Base-by-base conservation (phyloP, 805 yeast genomes). In the Saccharomycopsis schoenii region DNA sequence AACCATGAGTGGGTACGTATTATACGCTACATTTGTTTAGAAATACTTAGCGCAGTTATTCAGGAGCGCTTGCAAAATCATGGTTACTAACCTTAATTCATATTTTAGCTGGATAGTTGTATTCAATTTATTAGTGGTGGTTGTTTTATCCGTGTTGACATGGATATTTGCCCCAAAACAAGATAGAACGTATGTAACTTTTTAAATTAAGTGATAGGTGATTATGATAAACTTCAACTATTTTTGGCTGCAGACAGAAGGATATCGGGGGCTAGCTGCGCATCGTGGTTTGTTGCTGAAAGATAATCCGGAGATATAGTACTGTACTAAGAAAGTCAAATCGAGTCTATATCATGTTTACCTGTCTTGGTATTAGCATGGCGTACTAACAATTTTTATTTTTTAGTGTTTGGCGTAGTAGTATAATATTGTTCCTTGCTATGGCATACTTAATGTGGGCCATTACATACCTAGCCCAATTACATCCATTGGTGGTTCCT, bases 381-480 rank as follows among this genome's bases (percentile, higher is more conserved):
- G 9, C 29, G 11, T 42, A 57, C 51, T 52, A 9, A 24, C 36
- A 29, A 17, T 39, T 3, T 2, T 24, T 43, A 15, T 3, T 34
- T 17, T 55, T 37, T 58, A 80, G 83, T 52, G 86, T 83, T 59
- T 83, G 90, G 89, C 80, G 91, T 75, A 83, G 88, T 66, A 84
- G 89, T 24, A 84, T 73, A 50, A 83, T 85, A 57, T 76, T 88
- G 65, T 80, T 89, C 9, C 72, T 88, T 67, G 80, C 89, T 24
- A 85, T 88, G 92, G 85, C 88, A 76, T 88, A 80, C 72, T 76
- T 88, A 69, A 85, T 88, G 92, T 88, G 96, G 96, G 97, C 97
- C 39, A 85, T 91, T 68, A 91, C 97, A 8, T 91, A 90, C 70
- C 77, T 91, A 66, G 80, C 84, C 41, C 97, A 92, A 72, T 77